Base-by-base conservation (phyloP, 129 eudicot genomes). In the Chrysanthemum seticuspe region DNA sequence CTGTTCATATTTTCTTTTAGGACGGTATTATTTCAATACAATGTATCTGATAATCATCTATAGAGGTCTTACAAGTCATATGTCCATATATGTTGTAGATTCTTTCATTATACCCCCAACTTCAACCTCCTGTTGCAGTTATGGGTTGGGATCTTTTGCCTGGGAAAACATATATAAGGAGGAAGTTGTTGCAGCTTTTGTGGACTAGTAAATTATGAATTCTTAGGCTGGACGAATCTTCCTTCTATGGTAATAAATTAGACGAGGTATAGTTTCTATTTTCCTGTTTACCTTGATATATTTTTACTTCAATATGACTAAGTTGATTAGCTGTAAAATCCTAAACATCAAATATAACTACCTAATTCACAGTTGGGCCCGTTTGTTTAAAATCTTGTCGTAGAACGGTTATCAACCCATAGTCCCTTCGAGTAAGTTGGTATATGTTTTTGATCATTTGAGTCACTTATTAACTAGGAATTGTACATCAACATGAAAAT, bases 71-170 rank as follows among this genome's bases (percentile, higher is more conserved):
- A 62, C 69, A 34, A 62, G 18, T 76, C 60, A 65, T 15, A 52
- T 73, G 67, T 58, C 57, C 13, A 27, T 57, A 76, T 73, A 5
- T 77, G 27, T 0, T 59, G 63, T 74, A 94, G 98, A 79, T 90
- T 78, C 93, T 87, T 58, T 74, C 75, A 51, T 78, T 94, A 85
- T 94, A 90, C 81, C 98, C 98, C 12, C 81, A 88, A 63, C 98
- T 94, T 84, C 98, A 85, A 83, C 98, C 97, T 45, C 93, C 90
- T 62, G 96, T 94, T 62, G 97, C 92, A 73, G 96, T 87, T 51
- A 81, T 90, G 89, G 97, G 98, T 51, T 94, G 98, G 98, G 98
- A 94, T 94, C 83, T 94, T 19, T 81, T 94, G 87, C 81, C 92
- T 59, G n/a, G 96, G 14, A 94, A 81, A 83, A 94, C 93, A 65